These are phyloP conservation scores for Athelia sp. DNA, from an alignment of 1,284 basidiomycete genomes.

Conservation along the genomic window DNA sequence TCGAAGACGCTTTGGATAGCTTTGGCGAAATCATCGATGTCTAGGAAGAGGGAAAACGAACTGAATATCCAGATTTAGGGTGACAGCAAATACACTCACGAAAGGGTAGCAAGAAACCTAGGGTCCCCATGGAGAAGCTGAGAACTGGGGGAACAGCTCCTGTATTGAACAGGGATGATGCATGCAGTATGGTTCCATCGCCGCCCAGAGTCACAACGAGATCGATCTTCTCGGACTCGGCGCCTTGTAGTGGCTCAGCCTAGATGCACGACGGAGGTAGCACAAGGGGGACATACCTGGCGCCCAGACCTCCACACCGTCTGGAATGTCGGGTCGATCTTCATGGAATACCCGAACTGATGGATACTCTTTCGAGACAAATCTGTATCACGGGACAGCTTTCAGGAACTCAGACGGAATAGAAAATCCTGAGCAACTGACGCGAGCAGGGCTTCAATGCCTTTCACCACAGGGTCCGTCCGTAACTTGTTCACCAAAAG, in stretches of 20 bases:
- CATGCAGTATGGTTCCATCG: slow-evolving; percentile 94
- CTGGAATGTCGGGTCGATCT: slow-evolving; percentile 61
- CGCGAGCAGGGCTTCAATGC: slow-evolving; percentile 68
- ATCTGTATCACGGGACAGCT: slow-evolving; percentile 32
- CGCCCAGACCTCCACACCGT: slow-evolving; percentile 59
- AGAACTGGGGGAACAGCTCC: slow-evolving; percentile 92
- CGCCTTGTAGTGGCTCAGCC: slow-evolving; percentile 27
- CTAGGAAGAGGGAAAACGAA: slow-evolving; percentile 28
- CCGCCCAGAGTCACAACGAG: slow-evolving; percentile 91
- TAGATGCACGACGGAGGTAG: neutral
- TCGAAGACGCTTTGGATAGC: slow-evolving; percentile 75
- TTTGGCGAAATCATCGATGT: slow-evolving; percentile 76
- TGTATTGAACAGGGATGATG: slow-evolving; percentile 85
- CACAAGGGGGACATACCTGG: slow-evolving; percentile 37
- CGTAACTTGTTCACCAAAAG: slow-evolving; percentile 75
- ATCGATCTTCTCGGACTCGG: slow-evolving; percentile 61
- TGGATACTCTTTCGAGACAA: slow-evolving; percentile 62
- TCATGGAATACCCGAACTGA: slow-evolving; percentile 76
- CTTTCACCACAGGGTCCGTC: slow-evolving; percentile 67
- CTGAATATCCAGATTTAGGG: neutral
- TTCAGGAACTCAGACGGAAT: slow-evolving; percentile 4
- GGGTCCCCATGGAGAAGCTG: slow-evolving; percentile 94
- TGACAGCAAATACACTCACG: slow-evolving; percentile 47
- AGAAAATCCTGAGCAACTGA: slow-evolving; percentile 25
- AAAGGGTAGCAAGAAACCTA: slow-evolving; percentile 93